Evolutionary conservation across 1,284 basidiomycete species (phyloP).

Genomic region (Marasmius fiardii): DNA sequence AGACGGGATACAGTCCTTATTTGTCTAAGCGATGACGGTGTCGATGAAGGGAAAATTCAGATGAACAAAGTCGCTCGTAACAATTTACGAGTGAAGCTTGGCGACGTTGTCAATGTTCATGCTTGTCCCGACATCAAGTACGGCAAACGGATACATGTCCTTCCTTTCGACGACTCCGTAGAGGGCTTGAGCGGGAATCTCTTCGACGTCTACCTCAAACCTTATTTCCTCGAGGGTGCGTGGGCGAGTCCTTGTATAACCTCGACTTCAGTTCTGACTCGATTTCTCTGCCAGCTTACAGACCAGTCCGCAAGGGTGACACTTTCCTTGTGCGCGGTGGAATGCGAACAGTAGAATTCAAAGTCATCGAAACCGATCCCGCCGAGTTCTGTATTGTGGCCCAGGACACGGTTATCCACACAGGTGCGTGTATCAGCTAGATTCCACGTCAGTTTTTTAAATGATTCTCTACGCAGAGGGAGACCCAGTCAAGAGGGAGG

Average conservation of each 20-base stretch:
- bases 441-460: slow-evolving; percentile 14
- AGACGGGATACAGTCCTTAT: slow-evolving; percentile 95
- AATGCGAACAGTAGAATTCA: slow-evolving; percentile 98
- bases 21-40: slow-evolving; percentile 91
- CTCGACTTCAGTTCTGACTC: slow-evolving; percentile 12
- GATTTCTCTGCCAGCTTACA: slow-evolving; percentile 60
- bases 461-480: slow-evolving; percentile 63
- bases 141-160: slow-evolving; percentile 95
- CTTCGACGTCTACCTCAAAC: slow-evolving; percentile 98
- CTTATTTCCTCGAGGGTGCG: slow-evolving; percentile 97
- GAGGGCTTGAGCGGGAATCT: slow-evolving; percentile 98
- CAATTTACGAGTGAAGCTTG: slow-evolving; percentile 97
- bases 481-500: slow-evolving; percentile 97
- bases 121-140: slow-evolving; percentile 99
- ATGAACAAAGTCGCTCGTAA: slow-evolving; percentile 99
- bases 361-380: slow-evolving; percentile 94
- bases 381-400: slow-evolving; percentile 97
- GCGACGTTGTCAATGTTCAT: slow-evolving; percentile 94
- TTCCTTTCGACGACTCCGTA: slow-evolving; percentile 98
- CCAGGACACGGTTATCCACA: slow-evolving; percentile 96
- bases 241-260: neutral
- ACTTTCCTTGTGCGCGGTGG: slow-evolving; percentile 99
- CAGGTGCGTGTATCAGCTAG: slow-evolving; percentile 42
- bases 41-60: slow-evolving; percentile 97
- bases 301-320: slow-evolving; percentile 93